Percentiles rank a stretch among this genome's conserved stretches.
Conservation (phyloP, 768 basidiomycete genomes). For the Amanita rimosa region DNA sequence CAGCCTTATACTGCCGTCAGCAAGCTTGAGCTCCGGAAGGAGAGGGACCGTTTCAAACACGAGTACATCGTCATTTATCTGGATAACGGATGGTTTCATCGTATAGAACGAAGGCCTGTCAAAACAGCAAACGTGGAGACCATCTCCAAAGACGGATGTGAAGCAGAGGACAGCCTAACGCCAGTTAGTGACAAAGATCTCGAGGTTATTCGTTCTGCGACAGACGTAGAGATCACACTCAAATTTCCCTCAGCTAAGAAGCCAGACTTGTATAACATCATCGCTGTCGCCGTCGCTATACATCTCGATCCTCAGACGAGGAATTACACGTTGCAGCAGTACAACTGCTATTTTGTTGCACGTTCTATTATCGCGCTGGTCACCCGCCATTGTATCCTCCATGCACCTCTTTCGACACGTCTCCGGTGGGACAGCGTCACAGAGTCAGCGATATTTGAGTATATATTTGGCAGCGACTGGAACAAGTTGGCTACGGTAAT, state of each 20-base stretch:
- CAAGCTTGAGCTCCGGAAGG: conserved; percentile 2
- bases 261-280: conserved; percentile 1
- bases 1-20: not conserved
- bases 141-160: not conserved
- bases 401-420: not conserved
- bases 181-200: not conserved
- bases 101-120: not conserved
- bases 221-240: not conserved
- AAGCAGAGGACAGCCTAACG: not conserved
- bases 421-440: not conserved
- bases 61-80: not conserved
- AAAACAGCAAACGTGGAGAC: not conserved
- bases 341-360: conserved; percentile 1
- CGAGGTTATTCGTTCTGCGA: not conserved
- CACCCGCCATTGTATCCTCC: not conserved
- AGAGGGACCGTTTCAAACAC: conserved; percentile 2
- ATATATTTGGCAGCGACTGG: not conserved
- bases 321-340: not conserved
- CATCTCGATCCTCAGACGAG: not conserved
- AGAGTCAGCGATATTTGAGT: not conserved
- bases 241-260: not conserved
- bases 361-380: not conserved
- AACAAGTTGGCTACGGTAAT: not conserved
- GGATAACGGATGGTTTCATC: not conserved
- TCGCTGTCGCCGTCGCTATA: not conserved